These are phyloP conservation scores for Mikania micrantha DNA, from an alignment of 129 eudicot genomes.

Conservation along the genomic window DNA sequence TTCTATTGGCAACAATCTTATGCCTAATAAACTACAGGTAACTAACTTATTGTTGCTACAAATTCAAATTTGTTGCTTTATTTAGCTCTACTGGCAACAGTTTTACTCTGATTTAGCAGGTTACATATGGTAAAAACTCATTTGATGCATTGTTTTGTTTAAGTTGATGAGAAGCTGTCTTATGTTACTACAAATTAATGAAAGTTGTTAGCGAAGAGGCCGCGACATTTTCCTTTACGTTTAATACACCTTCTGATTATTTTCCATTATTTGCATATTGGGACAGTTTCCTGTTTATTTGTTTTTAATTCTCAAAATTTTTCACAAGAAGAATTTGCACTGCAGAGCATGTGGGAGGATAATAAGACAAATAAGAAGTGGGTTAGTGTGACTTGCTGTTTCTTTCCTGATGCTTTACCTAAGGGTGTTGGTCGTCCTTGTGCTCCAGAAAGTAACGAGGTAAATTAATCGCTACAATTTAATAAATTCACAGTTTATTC, in stretches of 20 bases:
- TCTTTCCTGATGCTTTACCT: slow-evolving; percentile 84
- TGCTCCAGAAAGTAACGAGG: slow-evolving; percentile 87
- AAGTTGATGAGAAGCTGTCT: not conserved
- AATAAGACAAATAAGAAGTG: slow-evolving; percentile 50
- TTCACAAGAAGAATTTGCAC: slow-evolving; percentile 10
- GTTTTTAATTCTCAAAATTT: not conserved
- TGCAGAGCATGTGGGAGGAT: slow-evolving; percentile 97
- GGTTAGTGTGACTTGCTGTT: slow-evolving; percentile 63
- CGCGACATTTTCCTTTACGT: not conserved
- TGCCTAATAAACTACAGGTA: slow-evolving; percentile 82
- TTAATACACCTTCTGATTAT: not conserved
- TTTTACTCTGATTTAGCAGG: not conserved
- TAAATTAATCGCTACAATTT: slow-evolving; percentile 10
- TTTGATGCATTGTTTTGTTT: not conserved
- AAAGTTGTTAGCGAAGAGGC: not conserved
- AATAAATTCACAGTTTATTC: not conserved
- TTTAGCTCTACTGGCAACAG: not conserved
- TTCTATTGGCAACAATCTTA: slow-evolving; percentile 38
- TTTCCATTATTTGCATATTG: not conserved
- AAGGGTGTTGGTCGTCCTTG: slow-evolving; percentile 88
- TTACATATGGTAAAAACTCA: not conserved
- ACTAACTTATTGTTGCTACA: slow-evolving; percentile 16
- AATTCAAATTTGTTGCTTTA: not conserved
- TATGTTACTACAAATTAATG: not conserved
- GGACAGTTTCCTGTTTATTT: not conserved